phyloP scores from a whole-genome alignment of 139 green algal genomes.

The Picochlorum sp. region DNA sequence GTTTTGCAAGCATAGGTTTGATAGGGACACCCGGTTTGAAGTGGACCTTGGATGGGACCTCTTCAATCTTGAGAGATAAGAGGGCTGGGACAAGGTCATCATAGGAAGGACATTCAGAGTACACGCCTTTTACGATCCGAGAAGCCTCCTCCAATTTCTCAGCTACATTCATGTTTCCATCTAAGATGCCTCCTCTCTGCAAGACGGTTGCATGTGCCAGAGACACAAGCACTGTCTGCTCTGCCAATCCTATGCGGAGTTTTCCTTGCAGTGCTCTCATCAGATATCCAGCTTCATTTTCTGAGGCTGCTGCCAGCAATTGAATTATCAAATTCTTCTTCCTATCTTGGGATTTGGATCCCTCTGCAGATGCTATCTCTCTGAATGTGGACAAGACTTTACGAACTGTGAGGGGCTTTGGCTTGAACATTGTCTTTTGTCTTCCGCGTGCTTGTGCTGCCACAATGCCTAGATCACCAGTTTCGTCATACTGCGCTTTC shows the following conservation, averaged over 20 bases:
- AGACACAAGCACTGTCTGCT: conserved; percentile 83
- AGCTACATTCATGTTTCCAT: conserved; percentile 37
- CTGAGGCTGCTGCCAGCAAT: conserved; percentile 70
- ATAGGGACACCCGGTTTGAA: conserved; percentile 80
- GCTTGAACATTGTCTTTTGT: conserved; percentile 48
- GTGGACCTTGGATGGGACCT: conserved; percentile 43
- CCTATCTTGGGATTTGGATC: conserved; percentile 49
- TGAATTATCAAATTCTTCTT: conserved; percentile 79
- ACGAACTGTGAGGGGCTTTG: conserved; percentile 36
- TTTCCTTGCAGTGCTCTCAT: conserved; percentile 85
- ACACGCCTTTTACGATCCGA: conserved; percentile 69
- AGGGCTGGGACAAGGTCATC: conserved; percentile 80
- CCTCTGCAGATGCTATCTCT: conserved; percentile 57
- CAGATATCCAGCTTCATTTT: conserved; percentile 83
- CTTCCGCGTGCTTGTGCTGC: conserved; percentile 43
- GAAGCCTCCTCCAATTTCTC: conserved; percentile 57
- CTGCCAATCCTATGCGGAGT: conserved; percentile 92
- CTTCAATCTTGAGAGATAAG: conserved; percentile 47
- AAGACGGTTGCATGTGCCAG: conserved; percentile 80
- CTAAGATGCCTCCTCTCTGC: conserved; percentile 33
- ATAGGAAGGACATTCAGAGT: conserved; percentile 83
- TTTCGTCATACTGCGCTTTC: conserved; percentile 69
- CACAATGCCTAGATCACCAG: conserved; percentile 85
- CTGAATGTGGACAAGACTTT: conserved; percentile 54
- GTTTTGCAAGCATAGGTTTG: conserved; percentile 94